Percentiles rank a stretch among this genome's conserved stretches.
phyloP scores from a whole-genome alignment of 805 yeast genomes.

The Ogataea thermomethanolica region DNA sequence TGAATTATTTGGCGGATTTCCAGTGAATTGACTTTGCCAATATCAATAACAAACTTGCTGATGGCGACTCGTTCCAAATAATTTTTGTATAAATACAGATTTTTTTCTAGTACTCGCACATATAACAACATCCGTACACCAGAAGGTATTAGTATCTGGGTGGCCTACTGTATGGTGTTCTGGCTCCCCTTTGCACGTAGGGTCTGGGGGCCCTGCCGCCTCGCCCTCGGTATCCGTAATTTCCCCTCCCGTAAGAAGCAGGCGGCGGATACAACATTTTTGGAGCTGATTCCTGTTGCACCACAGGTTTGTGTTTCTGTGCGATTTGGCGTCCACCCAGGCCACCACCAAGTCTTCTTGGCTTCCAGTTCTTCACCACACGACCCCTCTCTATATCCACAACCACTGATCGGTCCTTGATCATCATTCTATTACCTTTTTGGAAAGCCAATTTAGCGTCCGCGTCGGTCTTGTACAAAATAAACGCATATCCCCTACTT shows the following conservation, averaged over 20 bases:
- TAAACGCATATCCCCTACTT: conserved; percentile 81
- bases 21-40: background rate
- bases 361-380: conserved; percentile 62
- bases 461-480: conserved; percentile 58
- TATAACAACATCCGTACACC: conserved; percentile 6
- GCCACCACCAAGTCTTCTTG: conserved; percentile 84
- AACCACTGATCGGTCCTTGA: conserved; percentile 53
- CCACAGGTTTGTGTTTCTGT: conserved; percentile 4
- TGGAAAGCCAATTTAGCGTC: conserved; percentile 62
- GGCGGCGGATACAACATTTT: conserved; percentile 22
- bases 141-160: conserved; percentile 5
- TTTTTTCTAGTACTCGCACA: background rate
- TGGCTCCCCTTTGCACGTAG: conserved; percentile 1
- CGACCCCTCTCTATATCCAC: conserved; percentile 75
- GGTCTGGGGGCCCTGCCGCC: conserved; percentile 13
- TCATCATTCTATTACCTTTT: conserved; percentile 50
- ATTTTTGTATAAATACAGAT: conserved; percentile 1
- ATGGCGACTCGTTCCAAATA: conserved; percentile 11
- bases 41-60: conserved; percentile 3
- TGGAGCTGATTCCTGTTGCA: conserved; percentile 3
- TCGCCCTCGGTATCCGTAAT: conserved; percentile 7
- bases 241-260: conserved; percentile 11
- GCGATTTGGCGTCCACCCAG: conserved; percentile 58
- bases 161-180: conserved; percentile 4
- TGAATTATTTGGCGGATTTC: background rate